Evolutionary conservation across 1,284 basidiomycete genomes (phyloP).

Genomic region (Boletellus dicymbophilus): DNA sequence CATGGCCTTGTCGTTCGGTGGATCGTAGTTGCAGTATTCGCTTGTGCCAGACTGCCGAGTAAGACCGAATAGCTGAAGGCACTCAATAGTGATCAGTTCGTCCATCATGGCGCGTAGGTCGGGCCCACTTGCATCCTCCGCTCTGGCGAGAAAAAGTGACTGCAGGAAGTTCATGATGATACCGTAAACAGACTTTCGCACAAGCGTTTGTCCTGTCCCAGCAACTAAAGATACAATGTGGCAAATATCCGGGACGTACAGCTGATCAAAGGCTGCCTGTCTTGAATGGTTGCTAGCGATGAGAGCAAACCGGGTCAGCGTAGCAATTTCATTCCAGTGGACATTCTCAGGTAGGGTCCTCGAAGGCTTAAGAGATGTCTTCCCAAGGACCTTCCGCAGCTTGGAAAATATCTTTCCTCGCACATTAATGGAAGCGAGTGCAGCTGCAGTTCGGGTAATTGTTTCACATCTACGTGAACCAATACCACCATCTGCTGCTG

Average conservation of each 20-base stretch:
- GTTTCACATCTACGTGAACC: slow-evolving; percentile 76
- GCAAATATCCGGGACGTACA: slow-evolving; percentile 82
- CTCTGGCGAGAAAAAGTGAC: slow-evolving; percentile 60
- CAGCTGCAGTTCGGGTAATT: slow-evolving; percentile 73
- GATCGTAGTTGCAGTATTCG: slow-evolving; percentile 61
- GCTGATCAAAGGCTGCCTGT: slow-evolving; percentile 64
- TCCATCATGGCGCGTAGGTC: slow-evolving; percentile 64
- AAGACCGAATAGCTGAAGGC: slow-evolving; percentile 77
- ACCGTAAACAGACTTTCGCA: slow-evolving; percentile 82
- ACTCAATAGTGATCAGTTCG: slow-evolving; percentile 57
- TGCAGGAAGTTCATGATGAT: slow-evolving; percentile 82
- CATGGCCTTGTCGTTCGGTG: slow-evolving; percentile 57
- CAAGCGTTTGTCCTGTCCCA: slow-evolving; percentile 69
- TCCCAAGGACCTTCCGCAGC: slow-evolving; percentile 77
- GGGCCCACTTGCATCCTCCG: slow-evolving; percentile 58
- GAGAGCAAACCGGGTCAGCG: slow-evolving; percentile 72
- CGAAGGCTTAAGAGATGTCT: slow-evolving; percentile 67
- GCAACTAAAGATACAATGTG: slow-evolving; percentile 78
- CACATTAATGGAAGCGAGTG: slow-evolving; percentile 75
- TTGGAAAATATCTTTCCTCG: slow-evolving; percentile 78
- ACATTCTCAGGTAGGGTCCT: slow-evolving; percentile 67
- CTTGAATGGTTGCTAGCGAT: slow-evolving; percentile 71
- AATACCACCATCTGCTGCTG: slow-evolving; percentile 79
- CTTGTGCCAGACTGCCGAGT: slow-evolving; percentile 57
- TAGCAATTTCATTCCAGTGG: slow-evolving; percentile 85